phyloP scores from a whole-genome alignment of 2,329 filamentous ascomycete genomes.

The Aspergillus fumigatiaffinis region DNA sequence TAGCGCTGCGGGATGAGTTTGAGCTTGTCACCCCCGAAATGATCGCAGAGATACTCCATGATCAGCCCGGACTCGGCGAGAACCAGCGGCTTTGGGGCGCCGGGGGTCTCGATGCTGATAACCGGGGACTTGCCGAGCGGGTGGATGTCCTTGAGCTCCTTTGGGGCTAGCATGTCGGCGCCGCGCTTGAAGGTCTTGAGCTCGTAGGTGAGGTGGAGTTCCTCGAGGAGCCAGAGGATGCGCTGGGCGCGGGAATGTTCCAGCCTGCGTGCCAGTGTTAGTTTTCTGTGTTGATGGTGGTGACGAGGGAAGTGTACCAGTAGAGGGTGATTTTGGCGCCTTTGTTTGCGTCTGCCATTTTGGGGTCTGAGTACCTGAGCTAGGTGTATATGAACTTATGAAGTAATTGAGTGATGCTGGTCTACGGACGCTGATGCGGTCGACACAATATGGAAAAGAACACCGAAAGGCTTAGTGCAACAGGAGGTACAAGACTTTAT shows the following conservation, averaged over 20 bases:
- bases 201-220: conserved; percentile 74
- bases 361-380: not conserved
- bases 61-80: conserved; percentile 81
- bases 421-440: not conserved
- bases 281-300: not conserved
- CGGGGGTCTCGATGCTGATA: conserved; percentile 58
- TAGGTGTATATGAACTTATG: not conserved
- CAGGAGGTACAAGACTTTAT: not conserved
- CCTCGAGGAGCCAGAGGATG: conserved; percentile 81
- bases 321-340: conserved; percentile 58
- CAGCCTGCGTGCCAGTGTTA: conserved; percentile 55
- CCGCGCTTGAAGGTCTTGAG: conserved; percentile 73
- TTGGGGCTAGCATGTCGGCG: conserved; percentile 64
- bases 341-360: conserved; percentile 20
- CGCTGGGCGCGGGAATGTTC: conserved; percentile 77
- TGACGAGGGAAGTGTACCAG: conserved; percentile 46
- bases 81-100: conserved; percentile 49
- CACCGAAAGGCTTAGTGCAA: not conserved
- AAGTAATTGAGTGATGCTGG: not conserved
- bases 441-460: not conserved
- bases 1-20: conserved; percentile 47
- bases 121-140: conserved; percentile 84
- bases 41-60: conserved; percentile 73
- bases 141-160: conserved; percentile 72
- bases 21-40: conserved; percentile 50